Percentiles rank a stretch among this genome's conserved stretches.
Evolutionary conservation across 1,139 yeast genomes (phyloP).

Genomic region (Waltiozyma sp.): DNA sequence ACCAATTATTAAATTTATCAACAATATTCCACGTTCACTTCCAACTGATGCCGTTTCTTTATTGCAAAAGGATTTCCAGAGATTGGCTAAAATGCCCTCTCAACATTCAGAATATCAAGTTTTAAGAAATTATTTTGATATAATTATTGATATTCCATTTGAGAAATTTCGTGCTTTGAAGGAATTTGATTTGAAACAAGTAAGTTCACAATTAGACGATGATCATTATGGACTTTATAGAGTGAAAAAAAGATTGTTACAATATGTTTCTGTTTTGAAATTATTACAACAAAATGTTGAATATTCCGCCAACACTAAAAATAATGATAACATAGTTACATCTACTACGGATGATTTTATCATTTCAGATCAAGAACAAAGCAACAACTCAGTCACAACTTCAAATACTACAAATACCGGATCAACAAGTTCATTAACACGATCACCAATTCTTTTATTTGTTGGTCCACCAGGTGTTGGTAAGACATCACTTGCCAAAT

Average conservation of each 20-base stretch:
- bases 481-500: conserved; percentile 80
- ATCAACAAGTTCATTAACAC: background rate
- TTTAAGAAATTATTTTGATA: conserved; percentile 52
- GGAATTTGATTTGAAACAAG: conserved; percentile 38
- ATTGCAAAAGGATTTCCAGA: conserved; percentile 44
- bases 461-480: conserved; percentile 98
- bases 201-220: conserved; percentile 51
- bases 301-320: background rate
- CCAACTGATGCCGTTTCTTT: conserved; percentile 43
- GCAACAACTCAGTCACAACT: too few relatives aligned
- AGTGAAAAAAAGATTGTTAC: conserved; percentile 72
- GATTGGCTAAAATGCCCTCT: conserved; percentile 44
- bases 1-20: conserved; percentile 37
- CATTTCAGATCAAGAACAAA: background rate
- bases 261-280: conserved; percentile 70
- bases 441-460: conserved; percentile 62
- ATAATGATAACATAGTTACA: too few relatives aligned
- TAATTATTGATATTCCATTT: conserved; percentile 53
- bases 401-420: too few relatives aligned
- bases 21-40: conserved; percentile 24
- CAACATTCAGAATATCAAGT: conserved; percentile 61
- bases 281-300: conserved; percentile 18
- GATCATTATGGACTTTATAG: conserved; percentile 82
- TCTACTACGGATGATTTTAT: conserved; percentile 1
- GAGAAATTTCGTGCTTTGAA: conserved; percentile 28